Percentiles rank a stretch among this genome's conserved stretches.
phyloP scores from a whole-genome alignment of 2,329 filamentous ascomycete species.

The Neonectria ditissima region DNA sequence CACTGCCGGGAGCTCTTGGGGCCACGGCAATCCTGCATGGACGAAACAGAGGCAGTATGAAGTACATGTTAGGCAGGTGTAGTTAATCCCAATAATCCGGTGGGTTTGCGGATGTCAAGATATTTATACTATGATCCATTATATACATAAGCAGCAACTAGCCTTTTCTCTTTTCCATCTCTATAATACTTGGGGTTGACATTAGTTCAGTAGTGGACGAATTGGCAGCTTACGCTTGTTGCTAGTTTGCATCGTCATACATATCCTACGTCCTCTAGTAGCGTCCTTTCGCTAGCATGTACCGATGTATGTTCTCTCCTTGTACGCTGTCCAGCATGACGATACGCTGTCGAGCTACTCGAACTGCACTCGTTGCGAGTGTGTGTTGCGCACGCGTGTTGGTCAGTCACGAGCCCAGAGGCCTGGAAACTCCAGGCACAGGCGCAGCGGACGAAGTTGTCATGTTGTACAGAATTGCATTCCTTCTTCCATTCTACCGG shows the following conservation, averaged over 20 bases:
- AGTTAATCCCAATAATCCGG: constrained; percentile 24
- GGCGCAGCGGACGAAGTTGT: not conserved
- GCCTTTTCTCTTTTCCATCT: constrained; percentile 6
- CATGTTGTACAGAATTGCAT: constrained; percentile 40
- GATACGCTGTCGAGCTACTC: too few species aligned
- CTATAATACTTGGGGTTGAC: not conserved
- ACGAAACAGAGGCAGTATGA: constrained; percentile 35
- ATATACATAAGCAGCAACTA: constrained; percentile 38
- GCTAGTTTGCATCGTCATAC: not conserved
- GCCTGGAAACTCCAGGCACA: too few species aligned
- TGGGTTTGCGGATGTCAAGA: constrained; percentile 24
- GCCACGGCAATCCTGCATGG: constrained; percentile 22
- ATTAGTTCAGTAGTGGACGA: not conserved
- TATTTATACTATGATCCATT: constrained; percentile 38
- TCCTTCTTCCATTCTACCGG: constrained; percentile 39
- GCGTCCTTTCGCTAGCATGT: too few species aligned
- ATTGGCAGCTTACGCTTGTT: not conserved
- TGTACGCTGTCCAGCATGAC: not conserved
- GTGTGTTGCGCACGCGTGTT: not conserved
- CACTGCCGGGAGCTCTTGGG: constrained; percentile 21
- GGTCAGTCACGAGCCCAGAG: too few species aligned
- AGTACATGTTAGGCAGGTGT: constrained; percentile 28
- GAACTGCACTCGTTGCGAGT: not conserved
- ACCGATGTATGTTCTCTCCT: not conserved
- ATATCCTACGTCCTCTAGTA: not conserved